Conservation (phyloP, 2,329 filamentous ascomycete genomes). For the Phialophora tarda region DNA sequence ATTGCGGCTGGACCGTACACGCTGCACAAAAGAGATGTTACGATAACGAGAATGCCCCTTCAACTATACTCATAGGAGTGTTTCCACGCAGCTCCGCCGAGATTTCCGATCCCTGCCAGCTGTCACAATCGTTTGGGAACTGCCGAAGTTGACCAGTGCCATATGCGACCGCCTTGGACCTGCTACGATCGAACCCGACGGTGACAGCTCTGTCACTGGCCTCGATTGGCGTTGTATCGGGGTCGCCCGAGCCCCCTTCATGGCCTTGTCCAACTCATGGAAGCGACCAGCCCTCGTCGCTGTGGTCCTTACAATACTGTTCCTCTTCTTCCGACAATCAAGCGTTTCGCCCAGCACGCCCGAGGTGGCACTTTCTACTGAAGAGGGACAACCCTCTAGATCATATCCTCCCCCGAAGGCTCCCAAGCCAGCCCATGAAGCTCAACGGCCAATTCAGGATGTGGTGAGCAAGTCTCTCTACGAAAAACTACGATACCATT, state of each 20-base stretch:
- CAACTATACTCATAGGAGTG: neutral
- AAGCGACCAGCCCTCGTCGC: slow-evolving; percentile 59
- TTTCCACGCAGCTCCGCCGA: neutral
- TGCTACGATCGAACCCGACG: neutral
- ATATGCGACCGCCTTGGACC: neutral
- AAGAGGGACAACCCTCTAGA: slow-evolving; percentile 42
- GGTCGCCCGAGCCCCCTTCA: neutral
- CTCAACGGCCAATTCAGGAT: slow-evolving; percentile 71
- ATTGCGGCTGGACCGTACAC: slow-evolving; percentile 18
- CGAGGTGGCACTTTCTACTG: slow-evolving; percentile 39
- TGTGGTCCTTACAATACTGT: slow-evolving; percentile 68
- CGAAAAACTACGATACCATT: slow-evolving; percentile 87
- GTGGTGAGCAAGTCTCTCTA: slow-evolving; percentile 73
- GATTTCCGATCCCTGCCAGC: neutral
- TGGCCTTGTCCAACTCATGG: slow-evolving; percentile 18
- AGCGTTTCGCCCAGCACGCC: slow-evolving; percentile 59
- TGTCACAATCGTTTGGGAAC: neutral
- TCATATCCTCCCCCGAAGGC: slow-evolving; percentile 40
- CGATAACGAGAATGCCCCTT: slow-evolving; percentile 9
- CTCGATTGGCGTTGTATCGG: neutral
- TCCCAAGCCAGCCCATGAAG: slow-evolving; percentile 50
- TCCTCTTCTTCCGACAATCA: slow-evolving; percentile 71
- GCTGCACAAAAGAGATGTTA: slow-evolving; percentile 12
- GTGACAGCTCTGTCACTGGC: neutral
- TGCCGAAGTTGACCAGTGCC: neutral